A percentile compares a stretch with the other conserved stretches of the same genome.
These are phyloP conservation scores for Fagus crenata DNA, from an alignment of 306 rosid species.

Conservation along the genomic window DNA sequence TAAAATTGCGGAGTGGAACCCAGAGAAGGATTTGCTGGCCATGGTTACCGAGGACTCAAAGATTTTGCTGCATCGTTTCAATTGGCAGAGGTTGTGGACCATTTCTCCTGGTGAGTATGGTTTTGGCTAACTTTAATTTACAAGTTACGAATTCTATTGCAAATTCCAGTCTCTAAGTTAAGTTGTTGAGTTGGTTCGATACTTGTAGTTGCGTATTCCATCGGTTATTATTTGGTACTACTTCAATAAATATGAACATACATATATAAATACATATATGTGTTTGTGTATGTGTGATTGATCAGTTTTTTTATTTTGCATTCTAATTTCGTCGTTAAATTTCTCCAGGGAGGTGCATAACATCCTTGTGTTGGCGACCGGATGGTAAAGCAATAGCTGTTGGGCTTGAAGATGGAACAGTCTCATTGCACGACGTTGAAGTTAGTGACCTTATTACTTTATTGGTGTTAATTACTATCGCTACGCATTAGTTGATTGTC, in stretches of 20 bases:
- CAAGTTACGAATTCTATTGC: background rate
- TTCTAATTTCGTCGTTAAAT: slow-evolving; percentile 12
- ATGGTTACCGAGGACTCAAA: slow-evolving; percentile 90
- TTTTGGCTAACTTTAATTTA: no score
- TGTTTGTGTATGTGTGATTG: no score
- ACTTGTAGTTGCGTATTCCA: background rate
- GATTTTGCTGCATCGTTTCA: slow-evolving; percentile 92
- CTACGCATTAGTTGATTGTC: background rate
- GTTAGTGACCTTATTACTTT: slow-evolving; percentile 45
- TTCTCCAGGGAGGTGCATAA: slow-evolving; percentile 55
- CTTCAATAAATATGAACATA: no score
- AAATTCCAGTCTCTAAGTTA: background rate
- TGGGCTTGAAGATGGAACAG: slow-evolving; percentile 88
- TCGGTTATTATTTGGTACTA: background rate
- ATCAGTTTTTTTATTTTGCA: background rate
- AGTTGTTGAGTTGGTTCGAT: background rate
- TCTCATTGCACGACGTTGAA: slow-evolving; percentile 89
- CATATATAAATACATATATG: background rate
- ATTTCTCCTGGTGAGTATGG: slow-evolving; percentile 61
- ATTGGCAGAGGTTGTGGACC: slow-evolving; percentile 98
- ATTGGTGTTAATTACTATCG: background rate
- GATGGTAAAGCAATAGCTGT: slow-evolving; percentile 90
- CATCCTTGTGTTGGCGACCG: slow-evolving; percentile 90
- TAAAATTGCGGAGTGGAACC: slow-evolving; percentile 94
- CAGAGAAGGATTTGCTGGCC: slow-evolving; percentile 96